Evolutionary conservation across 345 rosid species (phyloP).

Genomic region (Geranium brycei): DNA sequence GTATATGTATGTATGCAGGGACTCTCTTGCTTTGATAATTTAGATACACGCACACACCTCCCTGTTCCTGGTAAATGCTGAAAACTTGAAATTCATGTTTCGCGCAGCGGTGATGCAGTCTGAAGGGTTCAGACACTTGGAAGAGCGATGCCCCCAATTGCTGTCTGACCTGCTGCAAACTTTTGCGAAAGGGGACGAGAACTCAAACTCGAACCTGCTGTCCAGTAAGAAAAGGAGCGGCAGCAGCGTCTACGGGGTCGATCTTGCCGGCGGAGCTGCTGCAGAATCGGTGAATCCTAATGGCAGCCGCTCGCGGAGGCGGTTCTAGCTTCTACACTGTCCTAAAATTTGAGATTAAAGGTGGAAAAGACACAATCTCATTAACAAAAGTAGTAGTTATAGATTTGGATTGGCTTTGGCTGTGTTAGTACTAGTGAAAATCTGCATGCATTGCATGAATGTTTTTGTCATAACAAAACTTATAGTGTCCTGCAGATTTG

Average conservation of each 20-base stretch:
- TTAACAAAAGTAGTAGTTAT: neutral
- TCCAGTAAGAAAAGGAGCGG: conserved; percentile 63
- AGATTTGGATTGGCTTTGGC: neutral
- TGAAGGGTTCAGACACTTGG: conserved; percentile 79
- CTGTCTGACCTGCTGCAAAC: conserved; percentile 68
- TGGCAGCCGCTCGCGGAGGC: conserved; percentile 58
- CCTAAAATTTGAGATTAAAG: neutral
- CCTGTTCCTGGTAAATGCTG: neutral
- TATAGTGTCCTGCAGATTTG: no score
- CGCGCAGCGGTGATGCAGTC: conserved; percentile 85
- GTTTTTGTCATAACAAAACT: no score
- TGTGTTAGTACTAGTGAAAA: no score
- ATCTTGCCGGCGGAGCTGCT: conserved; percentile 31
- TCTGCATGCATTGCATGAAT: no score
- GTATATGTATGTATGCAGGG: no score
- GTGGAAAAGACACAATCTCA: neutral
- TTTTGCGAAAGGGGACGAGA: conserved; percentile 60
- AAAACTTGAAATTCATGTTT: conserved; percentile 1
- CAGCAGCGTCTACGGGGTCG: conserved; percentile 61
- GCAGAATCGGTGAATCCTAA: conserved; percentile 49
- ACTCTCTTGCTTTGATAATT: neutral
- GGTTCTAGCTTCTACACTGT: conserved; percentile 20
- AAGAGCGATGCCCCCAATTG: conserved; percentile 72
- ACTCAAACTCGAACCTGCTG: conserved; percentile 19
- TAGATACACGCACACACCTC: no score